phyloP scores from a whole-genome alignment of 176 grass and related monocot species.

The Lolium rigidum region DNA sequence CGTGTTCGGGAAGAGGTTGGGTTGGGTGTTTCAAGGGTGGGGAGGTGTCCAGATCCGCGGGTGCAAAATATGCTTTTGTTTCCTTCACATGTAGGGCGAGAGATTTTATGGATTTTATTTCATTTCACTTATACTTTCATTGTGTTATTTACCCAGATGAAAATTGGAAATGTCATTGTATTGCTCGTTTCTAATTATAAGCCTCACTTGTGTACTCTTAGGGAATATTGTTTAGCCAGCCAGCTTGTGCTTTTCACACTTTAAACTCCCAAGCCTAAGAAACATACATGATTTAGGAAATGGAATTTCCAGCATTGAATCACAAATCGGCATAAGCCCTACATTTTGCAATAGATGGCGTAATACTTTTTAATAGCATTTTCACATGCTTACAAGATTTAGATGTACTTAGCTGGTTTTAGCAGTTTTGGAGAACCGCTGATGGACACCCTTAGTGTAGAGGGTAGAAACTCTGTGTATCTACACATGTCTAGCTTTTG shows the following conservation, averaged over 20 bases:
- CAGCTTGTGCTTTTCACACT: not conserved
- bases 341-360: not conserved
- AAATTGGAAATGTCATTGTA: not conserved
- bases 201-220: not conserved
- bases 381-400: not conserved
- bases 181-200: not conserved
- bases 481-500: slow-evolving; percentile 35
- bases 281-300: not conserved
- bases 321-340: not conserved
- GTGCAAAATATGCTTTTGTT: not conserved
- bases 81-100: not conserved
- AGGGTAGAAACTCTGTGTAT: not conserved
- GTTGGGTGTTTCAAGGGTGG: not conserved
- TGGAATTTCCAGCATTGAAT: not conserved
- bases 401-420: not conserved
- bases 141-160: not conserved
- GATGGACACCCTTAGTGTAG: not conserved
- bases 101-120: not conserved
- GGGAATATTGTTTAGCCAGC: not conserved
- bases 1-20: not conserved
- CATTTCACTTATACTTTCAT: slow-evolving; percentile 1
- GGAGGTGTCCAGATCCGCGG: not conserved
- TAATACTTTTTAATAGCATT: slow-evolving; percentile 2
- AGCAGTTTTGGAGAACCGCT: not conserved
- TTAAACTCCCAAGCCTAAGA: not conserved